Conservation (phyloP, 768 basidiomycete species). For the Megacollybia marginata region DNA sequence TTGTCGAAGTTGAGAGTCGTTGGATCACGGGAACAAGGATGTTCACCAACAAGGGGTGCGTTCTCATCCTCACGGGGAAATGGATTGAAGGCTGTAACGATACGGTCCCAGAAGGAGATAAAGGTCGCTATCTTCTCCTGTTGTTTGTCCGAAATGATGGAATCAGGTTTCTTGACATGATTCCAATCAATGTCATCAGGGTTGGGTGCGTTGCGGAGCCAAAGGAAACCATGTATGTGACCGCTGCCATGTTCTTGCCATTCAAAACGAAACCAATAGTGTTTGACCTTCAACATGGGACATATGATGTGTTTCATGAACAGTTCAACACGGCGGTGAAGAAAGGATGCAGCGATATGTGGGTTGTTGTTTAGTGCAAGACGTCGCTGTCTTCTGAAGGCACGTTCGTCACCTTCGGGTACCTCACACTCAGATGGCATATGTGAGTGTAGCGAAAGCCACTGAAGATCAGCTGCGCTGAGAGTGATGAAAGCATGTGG, state of each 20-base stretch:
- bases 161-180: not conserved
- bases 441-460: constrained; percentile 7
- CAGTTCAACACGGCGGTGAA: constrained; percentile 12
- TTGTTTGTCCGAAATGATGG: constrained; percentile 3
- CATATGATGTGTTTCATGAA: constrained; percentile 11
- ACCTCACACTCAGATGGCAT: constrained; percentile 13
- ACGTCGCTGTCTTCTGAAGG: constrained; percentile 3
- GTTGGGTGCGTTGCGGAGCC: constrained; percentile 17
- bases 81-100: constrained; percentile 12
- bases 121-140: constrained; percentile 7
- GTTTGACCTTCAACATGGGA: constrained; percentile 9
- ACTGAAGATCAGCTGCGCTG: constrained; percentile 8
- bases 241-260: constrained; percentile 16
- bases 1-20: constrained; percentile 13
- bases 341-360: constrained; percentile 15
- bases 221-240: constrained; percentile 20
- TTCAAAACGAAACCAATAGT: constrained; percentile 16
- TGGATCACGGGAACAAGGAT: constrained; percentile 10
- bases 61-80: not conserved
- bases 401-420: constrained; percentile 7
- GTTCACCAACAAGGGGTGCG: constrained; percentile 9
- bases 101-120: constrained; percentile 3
- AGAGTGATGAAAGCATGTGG: constrained; percentile 7
- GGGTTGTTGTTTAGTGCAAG: constrained; percentile 17
- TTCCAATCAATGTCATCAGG: constrained; percentile 9